Conservation (phyloP, 1,139 yeast species). For the Geotrichum europaeum region DNA sequence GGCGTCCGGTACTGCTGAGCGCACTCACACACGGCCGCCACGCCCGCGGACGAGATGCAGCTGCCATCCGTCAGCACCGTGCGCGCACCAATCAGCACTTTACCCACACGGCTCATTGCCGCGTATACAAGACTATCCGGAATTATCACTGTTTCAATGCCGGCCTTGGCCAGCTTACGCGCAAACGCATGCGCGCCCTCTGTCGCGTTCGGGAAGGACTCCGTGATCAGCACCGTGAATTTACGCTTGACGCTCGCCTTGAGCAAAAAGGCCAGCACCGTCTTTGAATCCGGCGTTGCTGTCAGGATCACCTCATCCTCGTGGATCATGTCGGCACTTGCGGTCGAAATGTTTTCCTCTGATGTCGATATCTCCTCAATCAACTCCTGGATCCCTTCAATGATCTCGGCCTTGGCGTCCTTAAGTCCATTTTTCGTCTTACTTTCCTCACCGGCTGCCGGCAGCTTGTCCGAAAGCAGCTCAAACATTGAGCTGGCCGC, state of each 20-base stretch:
- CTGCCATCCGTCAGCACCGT: conserved; percentile 97
- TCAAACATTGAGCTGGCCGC: conserved; percentile 79
- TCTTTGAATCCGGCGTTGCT: conserved; percentile 88
- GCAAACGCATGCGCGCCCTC: conserved; percentile 74
- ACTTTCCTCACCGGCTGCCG: conserved; percentile 25
- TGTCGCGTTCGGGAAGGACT: conserved; percentile 84
- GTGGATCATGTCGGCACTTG: conserved; percentile 90
- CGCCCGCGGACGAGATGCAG: conserved; percentile 83
- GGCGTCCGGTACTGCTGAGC: conserved; percentile 95
- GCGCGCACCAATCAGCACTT: conserved; percentile 86
- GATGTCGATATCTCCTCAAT: conserved; percentile 87
- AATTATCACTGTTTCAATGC: conserved; percentile 82
- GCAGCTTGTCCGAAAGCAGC: conserved; percentile 41
- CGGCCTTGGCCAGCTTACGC: conserved; percentile 69
- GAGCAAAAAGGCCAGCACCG: conserved; percentile 79
- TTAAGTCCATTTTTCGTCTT: conserved; percentile 39
- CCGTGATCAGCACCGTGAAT: conserved; percentile 89
- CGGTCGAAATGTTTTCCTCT: conserved; percentile 83
- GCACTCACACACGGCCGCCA: conserved; percentile 88
- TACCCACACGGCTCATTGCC: conserved; percentile 95
- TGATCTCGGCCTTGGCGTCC: conserved; percentile 80
- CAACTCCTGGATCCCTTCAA: conserved; percentile 89
- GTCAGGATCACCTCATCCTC: conserved; percentile 88
- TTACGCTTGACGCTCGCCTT: conserved; percentile 86
- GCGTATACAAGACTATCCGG: conserved; percentile 94